These are phyloP conservation scores for Paramecium sonneborni DNA, from an alignment of 73 alveolate species.

Conservation along the genomic window DNA sequence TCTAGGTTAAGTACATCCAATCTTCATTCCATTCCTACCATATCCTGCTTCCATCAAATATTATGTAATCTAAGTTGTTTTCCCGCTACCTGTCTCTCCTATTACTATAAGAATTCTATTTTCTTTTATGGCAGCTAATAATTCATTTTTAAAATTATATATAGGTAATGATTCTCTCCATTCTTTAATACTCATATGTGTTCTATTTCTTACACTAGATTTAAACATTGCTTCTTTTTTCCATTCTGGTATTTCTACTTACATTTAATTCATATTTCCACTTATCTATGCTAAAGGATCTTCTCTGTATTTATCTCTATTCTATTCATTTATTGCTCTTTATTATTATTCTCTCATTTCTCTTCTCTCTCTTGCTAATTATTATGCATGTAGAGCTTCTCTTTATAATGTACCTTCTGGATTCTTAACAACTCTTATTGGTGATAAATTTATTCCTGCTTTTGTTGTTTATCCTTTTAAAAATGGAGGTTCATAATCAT, in stretches of 20 bases:
- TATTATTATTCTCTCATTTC: slow-evolving; percentile 86
- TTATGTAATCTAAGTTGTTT: slow-evolving; percentile 99
- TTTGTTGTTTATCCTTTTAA: slow-evolving; percentile 90
- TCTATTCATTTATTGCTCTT: slow-evolving; percentile 81
- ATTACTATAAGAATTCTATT: slow-evolving; percentile 94
- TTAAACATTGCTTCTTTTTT: slow-evolving; percentile 72
- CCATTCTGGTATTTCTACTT: slow-evolving; percentile 74
- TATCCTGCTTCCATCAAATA: slow-evolving; percentile 92
- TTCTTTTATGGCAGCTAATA: slow-evolving; percentile 83
- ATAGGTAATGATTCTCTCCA: slow-evolving; percentile 98
- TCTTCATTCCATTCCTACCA: slow-evolving; percentile 84
- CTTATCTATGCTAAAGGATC: slow-evolving; percentile 75
- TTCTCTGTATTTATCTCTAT: slow-evolving; percentile 82
- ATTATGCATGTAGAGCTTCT: slow-evolving; percentile 88
- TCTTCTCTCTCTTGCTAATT: slow-evolving; percentile 93
- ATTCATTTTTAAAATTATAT: slow-evolving; percentile 87
- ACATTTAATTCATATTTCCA: slow-evolving; percentile 67
- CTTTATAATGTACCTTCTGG: slow-evolving; percentile 95
- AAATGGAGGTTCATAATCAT: slow-evolving; percentile 97
- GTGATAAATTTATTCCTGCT: slow-evolving; percentile 86
- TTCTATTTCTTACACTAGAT: slow-evolving; percentile 66
- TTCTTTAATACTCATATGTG: slow-evolving; percentile 84
- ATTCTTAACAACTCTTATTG: slow-evolving; percentile 89
- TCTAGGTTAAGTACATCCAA: slow-evolving; percentile 99
- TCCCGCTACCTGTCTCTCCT: slow-evolving; percentile 99